Evolutionary conservation across 2,329 filamentous ascomycete species (phyloP), one percentile per base, ranked within the genome.

Genomic region (Aspergillus melleus): DNA sequence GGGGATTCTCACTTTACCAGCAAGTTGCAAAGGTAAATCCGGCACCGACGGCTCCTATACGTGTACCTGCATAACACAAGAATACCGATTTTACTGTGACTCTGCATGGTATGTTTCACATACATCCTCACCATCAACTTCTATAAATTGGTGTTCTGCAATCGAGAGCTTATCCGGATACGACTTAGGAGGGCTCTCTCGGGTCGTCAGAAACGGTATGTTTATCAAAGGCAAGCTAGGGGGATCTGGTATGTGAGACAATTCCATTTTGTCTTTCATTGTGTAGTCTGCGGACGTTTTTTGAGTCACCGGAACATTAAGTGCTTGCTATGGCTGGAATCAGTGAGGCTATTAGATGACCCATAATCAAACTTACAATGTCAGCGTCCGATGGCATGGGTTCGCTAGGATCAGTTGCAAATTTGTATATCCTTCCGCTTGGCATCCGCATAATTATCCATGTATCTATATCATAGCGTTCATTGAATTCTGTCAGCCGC

Each of bases 381-480:
- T 55, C 22, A 30, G 29, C 42, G 3, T 55, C 42, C 26, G 42
- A 49, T 55, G 42, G 53, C 19, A 55, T 14, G 29, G 53, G 53
- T 26, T 55, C 53, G 32, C 49, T 32, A 55, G 53, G 42, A 44
- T 55, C 29, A 47, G 42, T 55, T 22, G 53, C 53, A 49, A 49
- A 55, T 20, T 49, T 55, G 19, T 55, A 55, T 22, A 55, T 49
- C 24, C 53, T 55, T 30, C 53, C 42, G 19, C 53, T 55, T 47
- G 53, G 42, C 53, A 55, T 55, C 19, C 53, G 53, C 53, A 55
- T 55, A 46, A 44, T 55, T 19, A 55, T 42, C 49, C 49, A 50
- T 11, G 30, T 50, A 6, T 50, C 49, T 44, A 54, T 54, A 19
- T 54, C 52, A 42, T 54, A 54, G 6, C 36, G 52, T 32, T 46